phyloP scores from a whole-genome alignment of 805 yeast genomes.

The Candida sithepensis region DNA sequence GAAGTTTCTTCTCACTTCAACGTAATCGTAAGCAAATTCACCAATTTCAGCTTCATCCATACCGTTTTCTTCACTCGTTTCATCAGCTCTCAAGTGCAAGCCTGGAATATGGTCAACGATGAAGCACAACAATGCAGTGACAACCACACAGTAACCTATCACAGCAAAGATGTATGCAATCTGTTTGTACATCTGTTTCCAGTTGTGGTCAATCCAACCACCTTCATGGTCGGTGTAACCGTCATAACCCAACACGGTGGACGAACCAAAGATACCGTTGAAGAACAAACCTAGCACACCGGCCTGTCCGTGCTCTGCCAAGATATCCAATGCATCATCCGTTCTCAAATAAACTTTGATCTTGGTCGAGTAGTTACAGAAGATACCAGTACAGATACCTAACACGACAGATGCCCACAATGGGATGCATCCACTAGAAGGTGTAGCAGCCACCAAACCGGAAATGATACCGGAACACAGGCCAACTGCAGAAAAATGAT shows the following conservation, averaged over 20 bases:
- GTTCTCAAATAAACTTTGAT: conserved; percentile 75
- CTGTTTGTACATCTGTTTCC: conserved; percentile 88
- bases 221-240: conserved; percentile 81
- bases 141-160: conserved; percentile 68
- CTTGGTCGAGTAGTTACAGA: conserved; percentile 88
- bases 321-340: conserved; percentile 90
- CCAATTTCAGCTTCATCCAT: conserved; percentile 97
- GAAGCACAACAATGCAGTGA: conserved; percentile 74
- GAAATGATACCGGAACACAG: conserved; percentile 93
- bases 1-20: conserved; percentile 92
- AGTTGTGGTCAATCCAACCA: conserved; percentile 90
- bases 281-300: conserved; percentile 89
- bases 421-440: conserved; percentile 88
- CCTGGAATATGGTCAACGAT: conserved; percentile 79
- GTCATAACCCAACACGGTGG: conserved; percentile 87
- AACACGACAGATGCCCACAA: conserved; percentile 86
- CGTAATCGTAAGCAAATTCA: conserved; percentile 98
- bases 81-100: conserved; percentile 72
- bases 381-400: conserved; percentile 75
- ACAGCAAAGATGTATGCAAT: conserved; percentile 77
- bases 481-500: conserved; percentile 93
- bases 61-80: conserved; percentile 83
- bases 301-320: conserved; percentile 99
- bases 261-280: conserved; percentile 83
- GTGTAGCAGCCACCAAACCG: conserved; percentile 96